Conservation (phyloP, 73 alveolate species). For the Uronychia setigera region DNA sequence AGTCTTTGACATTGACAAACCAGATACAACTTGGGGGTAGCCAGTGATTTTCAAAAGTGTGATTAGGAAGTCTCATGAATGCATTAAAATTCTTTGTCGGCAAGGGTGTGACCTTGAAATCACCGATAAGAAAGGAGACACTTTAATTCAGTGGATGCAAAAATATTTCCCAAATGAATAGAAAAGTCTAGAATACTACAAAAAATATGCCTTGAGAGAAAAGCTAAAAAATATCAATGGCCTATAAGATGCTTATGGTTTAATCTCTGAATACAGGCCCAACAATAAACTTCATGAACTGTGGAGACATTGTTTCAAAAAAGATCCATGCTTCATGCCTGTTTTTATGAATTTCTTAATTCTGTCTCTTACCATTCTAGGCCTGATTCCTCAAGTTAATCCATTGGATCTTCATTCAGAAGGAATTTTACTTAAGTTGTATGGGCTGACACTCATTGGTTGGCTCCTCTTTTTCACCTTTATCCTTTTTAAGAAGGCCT, state of each 20-base stretch:
- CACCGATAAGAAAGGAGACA: background rate
- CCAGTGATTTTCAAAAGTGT: background rate
- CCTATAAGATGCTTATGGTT: background rate
- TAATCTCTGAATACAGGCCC: background rate
- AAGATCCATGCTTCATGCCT: background rate
- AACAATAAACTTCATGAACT: background rate
- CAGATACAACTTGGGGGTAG: background rate
- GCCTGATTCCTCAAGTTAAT: background rate
- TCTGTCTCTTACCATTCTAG: background rate
- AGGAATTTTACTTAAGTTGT: too few relatives aligned
- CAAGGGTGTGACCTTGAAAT: background rate
- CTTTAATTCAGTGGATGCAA: too few relatives aligned
- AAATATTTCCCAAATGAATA: background rate
- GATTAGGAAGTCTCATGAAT: background rate
- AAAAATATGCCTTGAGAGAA: background rate
- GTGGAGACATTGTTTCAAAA: background rate
- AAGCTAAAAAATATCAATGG: background rate
- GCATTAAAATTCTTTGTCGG: background rate
- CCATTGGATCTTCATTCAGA: background rate
- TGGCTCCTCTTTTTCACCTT: constrained; percentile 1
- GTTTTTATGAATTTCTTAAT: background rate
- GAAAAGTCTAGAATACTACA: background rate
- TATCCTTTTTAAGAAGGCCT: background rate
- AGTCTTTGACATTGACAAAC: background rate
- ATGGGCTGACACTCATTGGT: background rate